Base-by-base conservation (phyloP, 164 flowering plant genomes). In the Aristolochia californica region DNA sequence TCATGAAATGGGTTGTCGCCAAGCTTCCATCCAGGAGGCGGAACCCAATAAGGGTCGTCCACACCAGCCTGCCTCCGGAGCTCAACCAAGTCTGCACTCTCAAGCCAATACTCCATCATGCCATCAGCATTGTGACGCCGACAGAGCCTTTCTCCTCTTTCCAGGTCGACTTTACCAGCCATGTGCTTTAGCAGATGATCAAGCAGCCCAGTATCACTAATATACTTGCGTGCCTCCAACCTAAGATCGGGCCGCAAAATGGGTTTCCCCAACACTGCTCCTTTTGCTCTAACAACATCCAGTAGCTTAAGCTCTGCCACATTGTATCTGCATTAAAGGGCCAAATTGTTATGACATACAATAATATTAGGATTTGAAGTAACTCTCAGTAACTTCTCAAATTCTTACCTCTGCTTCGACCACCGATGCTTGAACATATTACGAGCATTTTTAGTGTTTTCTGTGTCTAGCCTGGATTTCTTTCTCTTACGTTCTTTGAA, bases 61-160 rank as follows among this genome's bases (percentile, higher is more conserved):
- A 88, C 81, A 4, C 96, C 96, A 40, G 91, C 98, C 24, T 81
- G 79, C 61, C 69, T 78, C 62, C 98, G 64, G 0, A 84, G 59
- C 10, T 78, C 54, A 23, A 81, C 69, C 57, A 88, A 64, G 49
- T 84, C 84, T 43, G 89, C 84, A 38, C 68, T 71, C 69, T 91
- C 97, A 48, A 91, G 57, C 96, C 96, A 91, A 30, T 91, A 91
- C 74, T 91, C 98, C 95, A 91, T 91, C 26, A 78, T 84, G 0
- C 98, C 98, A 7, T 84, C 86, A 0, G 90, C 77, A 61, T 86
- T 91, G 67, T 84, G 94, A 40, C 91, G 64, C 67, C 98, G 59
- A 43, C 83, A 62, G 59, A 91, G 86, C 61, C 98, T 59, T 45
- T 84, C 86, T 18, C 58, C 48, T 4, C 89, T 89, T 25, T 83